A percentile compares a stretch with the other conserved stretches of the same genome.
Evolutionary conservation across 768 basidiomycete genomes (phyloP).

Genomic region (Serpula lacrymans): DNA sequence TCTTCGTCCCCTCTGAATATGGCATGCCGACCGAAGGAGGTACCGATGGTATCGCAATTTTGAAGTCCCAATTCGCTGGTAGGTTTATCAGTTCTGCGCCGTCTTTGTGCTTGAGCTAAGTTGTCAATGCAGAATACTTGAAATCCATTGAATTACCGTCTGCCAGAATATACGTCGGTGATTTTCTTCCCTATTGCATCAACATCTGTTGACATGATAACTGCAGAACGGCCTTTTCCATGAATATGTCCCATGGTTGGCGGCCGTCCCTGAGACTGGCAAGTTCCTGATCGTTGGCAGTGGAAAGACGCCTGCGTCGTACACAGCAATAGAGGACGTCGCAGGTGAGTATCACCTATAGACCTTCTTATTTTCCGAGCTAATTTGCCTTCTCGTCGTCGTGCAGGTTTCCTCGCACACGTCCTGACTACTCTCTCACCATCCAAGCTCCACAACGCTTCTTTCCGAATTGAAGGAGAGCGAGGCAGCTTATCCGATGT

Average conservation of each 20-base stretch:
- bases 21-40: slow-evolving; percentile 14
- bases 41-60: not conserved
- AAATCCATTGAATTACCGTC: slow-evolving; percentile 18
- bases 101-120: not conserved
- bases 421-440: slow-evolving; percentile 12
- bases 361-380: no score
- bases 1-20: slow-evolving; percentile 30
- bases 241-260: slow-evolving; percentile 13
- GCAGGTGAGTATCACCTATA: slow-evolving; percentile 15
- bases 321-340: slow-evolving; percentile 21
- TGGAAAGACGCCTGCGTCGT: slow-evolving; percentile 20
- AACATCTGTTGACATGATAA: not conserved
- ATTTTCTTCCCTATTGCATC: slow-evolving; percentile 1
- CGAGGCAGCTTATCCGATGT: slow-evolving; percentile 9
- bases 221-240: slow-evolving; percentile 20
- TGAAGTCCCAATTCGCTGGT: slow-evolving; percentile 2
- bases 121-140: slow-evolving; percentile 10
- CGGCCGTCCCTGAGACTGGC: slow-evolving; percentile 9
- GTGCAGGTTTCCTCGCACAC: slow-evolving; percentile 22
- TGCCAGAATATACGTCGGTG: slow-evolving; percentile 16
- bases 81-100: not conserved
- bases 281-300: slow-evolving; percentile 19
- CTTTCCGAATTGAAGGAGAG: slow-evolving; percentile 20
- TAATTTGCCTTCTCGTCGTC: no score
- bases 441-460: slow-evolving; percentile 9